phyloP scores from a whole-genome alignment of 192 early-diverging fungal genomes.

The Coemansia erecta region DNA sequence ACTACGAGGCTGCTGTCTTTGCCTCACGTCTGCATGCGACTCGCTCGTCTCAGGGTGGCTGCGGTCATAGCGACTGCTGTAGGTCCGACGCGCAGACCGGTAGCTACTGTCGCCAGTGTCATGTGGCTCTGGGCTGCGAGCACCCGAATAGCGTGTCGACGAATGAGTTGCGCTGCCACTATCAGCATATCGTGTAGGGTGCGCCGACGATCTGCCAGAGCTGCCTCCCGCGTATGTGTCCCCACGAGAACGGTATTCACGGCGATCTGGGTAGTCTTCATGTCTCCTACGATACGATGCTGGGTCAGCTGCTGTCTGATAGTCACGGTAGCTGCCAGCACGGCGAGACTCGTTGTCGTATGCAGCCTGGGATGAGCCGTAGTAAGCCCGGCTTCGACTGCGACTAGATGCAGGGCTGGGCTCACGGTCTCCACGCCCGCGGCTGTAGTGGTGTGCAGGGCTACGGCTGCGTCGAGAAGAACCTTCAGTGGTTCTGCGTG shows the following conservation, averaged over 20 bases:
- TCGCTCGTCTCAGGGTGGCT: constrained; percentile 1
- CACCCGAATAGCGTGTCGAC: constrained; percentile 19
- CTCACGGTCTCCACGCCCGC: constrained; percentile 3
- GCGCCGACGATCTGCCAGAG: constrained; percentile 19
- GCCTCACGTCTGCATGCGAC: background rate
- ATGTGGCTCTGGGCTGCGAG: constrained; percentile 30
- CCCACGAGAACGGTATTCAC: constrained; percentile 29
- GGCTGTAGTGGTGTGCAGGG: constrained; percentile 1
- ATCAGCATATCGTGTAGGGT: constrained; percentile 24
- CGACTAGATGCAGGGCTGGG: constrained; percentile 11
- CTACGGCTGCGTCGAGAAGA: constrained; percentile 4
- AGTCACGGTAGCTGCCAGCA: constrained; percentile 18
- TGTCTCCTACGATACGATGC: constrained; percentile 23
- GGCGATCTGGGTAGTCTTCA: constrained; percentile 28
- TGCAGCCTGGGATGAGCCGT: constrained; percentile 1
- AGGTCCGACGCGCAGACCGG: constrained; percentile 32
- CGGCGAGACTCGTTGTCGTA: constrained; percentile 20
- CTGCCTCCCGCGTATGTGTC: constrained; percentile 20
- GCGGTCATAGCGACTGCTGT: constrained; percentile 29
- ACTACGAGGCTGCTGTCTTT: background rate
- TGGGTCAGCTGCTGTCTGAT: constrained; percentile 5
- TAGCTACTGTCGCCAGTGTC: constrained; percentile 10
- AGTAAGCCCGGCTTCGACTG: constrained; percentile 19
- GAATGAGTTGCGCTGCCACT: background rate
- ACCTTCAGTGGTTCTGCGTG: background rate